A percentile compares a stretch with the other conserved stretches of the same genome.
These are phyloP conservation scores for Thraustochytrium striatum DNA, from an alignment of 352 stramenopile genomes.

Conservation along the genomic window DNA sequence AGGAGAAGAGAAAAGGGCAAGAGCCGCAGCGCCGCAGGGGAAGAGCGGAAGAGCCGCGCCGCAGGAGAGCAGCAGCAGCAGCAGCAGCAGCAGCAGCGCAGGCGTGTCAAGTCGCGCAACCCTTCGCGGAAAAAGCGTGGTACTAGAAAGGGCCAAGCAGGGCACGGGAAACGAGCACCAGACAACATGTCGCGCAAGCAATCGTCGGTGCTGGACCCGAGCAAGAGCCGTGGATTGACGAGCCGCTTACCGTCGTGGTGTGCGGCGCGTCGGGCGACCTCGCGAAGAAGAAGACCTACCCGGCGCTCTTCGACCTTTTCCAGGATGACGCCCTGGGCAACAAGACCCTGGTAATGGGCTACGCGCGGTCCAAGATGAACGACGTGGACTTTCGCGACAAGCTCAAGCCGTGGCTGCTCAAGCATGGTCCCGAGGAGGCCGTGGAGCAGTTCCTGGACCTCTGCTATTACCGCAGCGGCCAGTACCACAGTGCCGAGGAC, in stretches of 20 bases:
- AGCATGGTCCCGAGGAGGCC: constrained; percentile 27
- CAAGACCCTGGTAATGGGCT: constrained; percentile 76
- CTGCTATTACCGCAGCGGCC: constrained; percentile 35
- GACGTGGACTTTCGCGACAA: constrained; percentile 73
- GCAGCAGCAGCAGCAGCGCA: neutral
- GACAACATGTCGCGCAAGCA: neutral
- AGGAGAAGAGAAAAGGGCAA: neutral
- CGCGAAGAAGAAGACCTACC: constrained; percentile 68
- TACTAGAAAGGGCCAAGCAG: neutral
- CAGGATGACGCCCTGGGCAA: constrained; percentile 68
- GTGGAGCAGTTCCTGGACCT: constrained; percentile 46
- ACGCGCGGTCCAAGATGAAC: constrained; percentile 70
- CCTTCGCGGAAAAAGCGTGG: neutral
- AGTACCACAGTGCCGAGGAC: constrained; percentile 36
- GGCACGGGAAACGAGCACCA: neutral
- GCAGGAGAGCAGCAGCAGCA: neutral
- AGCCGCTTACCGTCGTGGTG: constrained; percentile 35
- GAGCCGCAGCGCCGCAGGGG: neutral
- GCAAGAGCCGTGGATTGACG: constrained; percentile 19
- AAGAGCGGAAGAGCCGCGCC: neutral
- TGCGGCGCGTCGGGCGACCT: constrained; percentile 53
- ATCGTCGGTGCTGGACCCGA: constrained; percentile 7
- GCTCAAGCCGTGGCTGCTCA: neutral
- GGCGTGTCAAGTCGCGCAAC: neutral
- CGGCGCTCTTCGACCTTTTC: constrained; percentile 80